Percentiles rank a stretch among this genome's conserved stretches.
Conservation (phyloP, 1,284 basidiomycete species). For the Trichosporon sp. region DNA sequence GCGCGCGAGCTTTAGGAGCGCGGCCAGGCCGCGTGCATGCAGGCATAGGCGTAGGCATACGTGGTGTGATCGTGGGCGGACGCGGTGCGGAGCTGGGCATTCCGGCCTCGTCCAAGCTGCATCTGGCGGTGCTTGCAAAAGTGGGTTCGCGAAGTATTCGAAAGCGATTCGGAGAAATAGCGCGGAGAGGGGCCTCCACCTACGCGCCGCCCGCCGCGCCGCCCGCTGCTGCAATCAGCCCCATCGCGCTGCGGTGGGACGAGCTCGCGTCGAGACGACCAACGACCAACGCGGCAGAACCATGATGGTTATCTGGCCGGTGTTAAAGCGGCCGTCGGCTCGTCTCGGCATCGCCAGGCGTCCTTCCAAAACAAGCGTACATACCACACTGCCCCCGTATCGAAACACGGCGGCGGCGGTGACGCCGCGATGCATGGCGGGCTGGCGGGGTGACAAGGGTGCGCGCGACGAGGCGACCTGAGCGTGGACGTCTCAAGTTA, state of each 20-base stretch:
- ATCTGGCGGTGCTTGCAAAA: neutral
- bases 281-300: constrained; percentile 4
- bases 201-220: neutral
- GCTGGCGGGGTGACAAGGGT: neutral
- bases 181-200: neutral
- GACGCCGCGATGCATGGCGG: neutral
- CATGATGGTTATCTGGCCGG: neutral
- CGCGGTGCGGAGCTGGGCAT: neutral
- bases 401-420: neutral
- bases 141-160: neutral
- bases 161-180: neutral
- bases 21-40: neutral
- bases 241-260: neutral
- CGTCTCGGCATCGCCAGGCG: neutral
- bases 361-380: neutral
- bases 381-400: neutral
- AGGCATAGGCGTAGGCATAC: no score
- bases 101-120: neutral
- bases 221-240: neutral
- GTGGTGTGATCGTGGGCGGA: neutral
- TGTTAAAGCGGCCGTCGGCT: neutral
- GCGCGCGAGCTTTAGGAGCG: neutral
- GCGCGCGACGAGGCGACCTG: neutral
- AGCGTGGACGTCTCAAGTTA: neutral
- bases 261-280: neutral